Evolutionary conservation across 1,284 basidiomycete species (phyloP).

Genomic region (Apiotrichum brassicae): DNA sequence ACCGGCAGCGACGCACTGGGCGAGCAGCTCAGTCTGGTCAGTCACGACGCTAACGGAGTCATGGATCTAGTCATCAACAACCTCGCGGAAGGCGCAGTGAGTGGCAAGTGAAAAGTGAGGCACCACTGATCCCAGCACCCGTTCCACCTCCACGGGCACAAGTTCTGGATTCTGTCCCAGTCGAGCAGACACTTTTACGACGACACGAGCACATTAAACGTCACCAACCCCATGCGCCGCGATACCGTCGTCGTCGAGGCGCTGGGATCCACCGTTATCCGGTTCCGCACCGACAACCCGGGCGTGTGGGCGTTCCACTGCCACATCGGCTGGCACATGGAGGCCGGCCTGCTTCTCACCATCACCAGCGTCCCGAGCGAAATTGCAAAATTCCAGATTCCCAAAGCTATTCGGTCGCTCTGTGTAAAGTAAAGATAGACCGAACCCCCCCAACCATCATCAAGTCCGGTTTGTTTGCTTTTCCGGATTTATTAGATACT

Average conservation of each 20-base stretch:
- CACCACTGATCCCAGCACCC: conserved; percentile 16
- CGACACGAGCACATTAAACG: conserved; percentile 12
- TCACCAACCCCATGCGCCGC: conserved; percentile 24
- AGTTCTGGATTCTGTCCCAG: conserved; percentile 21
- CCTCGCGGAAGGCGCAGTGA: conserved; percentile 19
- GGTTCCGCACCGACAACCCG: conserved; percentile 21
- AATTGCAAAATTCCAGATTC: conserved; percentile 4
- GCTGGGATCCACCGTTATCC: conserved; percentile 25
- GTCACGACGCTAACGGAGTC: conserved; percentile 6
- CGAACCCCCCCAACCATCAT: no score
- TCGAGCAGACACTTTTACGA: conserved; percentile 12
- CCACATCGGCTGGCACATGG: conserved; percentile 29
- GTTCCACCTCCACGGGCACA: conserved; percentile 33
- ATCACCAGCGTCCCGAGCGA: conserved; percentile 13
- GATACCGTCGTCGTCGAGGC: conserved; percentile 27
- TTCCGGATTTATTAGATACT: no score
- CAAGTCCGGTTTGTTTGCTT: no score
- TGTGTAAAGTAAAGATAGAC: no score
- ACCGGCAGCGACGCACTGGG: conserved; percentile 2
- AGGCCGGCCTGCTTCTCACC: conserved; percentile 12
- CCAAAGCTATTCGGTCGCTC: conserved; percentile 3
- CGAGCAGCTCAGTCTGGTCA: conserved; percentile 19
- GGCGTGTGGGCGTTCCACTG: conserved; percentile 29
- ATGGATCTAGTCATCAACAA: conserved; percentile 25
- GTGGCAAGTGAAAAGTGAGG: no score